phyloP scores from a whole-genome alignment of 2,329 filamentous ascomycete species.

The Sporothrix inflata region DNA sequence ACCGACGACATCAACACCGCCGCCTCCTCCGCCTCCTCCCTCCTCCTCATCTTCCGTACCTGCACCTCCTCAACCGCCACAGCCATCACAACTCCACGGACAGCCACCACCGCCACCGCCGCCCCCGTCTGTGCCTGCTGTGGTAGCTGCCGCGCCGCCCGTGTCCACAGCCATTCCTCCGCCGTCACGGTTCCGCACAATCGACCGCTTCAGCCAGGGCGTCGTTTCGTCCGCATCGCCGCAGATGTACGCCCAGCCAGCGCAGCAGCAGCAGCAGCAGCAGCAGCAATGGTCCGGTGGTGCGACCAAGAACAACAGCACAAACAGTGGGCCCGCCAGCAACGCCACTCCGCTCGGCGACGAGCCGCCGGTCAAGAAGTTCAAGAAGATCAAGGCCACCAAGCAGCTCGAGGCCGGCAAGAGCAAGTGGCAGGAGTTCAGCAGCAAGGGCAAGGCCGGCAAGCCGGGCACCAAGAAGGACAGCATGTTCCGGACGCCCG shows the following conservation, averaged over 20 bases:
- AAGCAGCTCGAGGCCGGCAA: conserved; percentile 90
- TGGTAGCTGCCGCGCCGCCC: not conserved
- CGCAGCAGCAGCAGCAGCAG: conserved; percentile 61
- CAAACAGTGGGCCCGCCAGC: not conserved
- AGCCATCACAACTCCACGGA: not conserved
- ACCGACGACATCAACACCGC: not conserved
- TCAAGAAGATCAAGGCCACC: conserved; percentile 89
- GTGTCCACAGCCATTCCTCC: conserved; percentile 8
- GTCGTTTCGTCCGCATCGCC: conserved; percentile 61
- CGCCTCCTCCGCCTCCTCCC: conserved; percentile 14
- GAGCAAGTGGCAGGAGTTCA: conserved; percentile 94
- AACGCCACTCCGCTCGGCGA: conserved; percentile 40
- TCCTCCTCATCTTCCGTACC: conserved; percentile 40
- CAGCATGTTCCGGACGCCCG: conserved; percentile 95
- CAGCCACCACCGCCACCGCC: conserved; percentile 28
- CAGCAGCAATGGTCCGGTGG: conserved; percentile 37
- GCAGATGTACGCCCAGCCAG: conserved; percentile 60
- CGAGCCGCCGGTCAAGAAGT: conserved; percentile 75
- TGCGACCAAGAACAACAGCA: conserved; percentile 31
- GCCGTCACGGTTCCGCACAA: conserved; percentile 25
- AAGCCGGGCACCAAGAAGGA: conserved; percentile 75
- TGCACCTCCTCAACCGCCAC: conserved; percentile 39
- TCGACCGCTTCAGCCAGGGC: conserved; percentile 44
- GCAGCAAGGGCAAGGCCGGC: conserved; percentile 71
- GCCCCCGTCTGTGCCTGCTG: not conserved